Conservation (phyloP, 768 basidiomycete species). For the Serendipita sp. region DNA sequence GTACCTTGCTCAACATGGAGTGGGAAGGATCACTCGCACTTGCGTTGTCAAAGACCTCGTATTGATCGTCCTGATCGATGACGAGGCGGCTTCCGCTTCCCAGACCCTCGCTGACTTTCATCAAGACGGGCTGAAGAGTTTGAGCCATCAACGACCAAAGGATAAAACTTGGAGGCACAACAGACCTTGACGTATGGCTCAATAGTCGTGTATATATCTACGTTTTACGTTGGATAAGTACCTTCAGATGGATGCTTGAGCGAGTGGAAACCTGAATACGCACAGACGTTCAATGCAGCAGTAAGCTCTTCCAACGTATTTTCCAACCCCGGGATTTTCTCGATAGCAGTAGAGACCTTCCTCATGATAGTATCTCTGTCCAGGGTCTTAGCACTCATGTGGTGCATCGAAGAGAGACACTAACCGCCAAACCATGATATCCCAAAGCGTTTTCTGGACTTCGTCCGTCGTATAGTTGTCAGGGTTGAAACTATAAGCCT, state of each 20-base stretch:
- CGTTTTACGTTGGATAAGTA: neutral
- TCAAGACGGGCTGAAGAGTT: slow-evolving; percentile 37
- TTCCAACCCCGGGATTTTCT: slow-evolving; percentile 46
- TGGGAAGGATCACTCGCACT: slow-evolving; percentile 59
- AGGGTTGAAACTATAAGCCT: slow-evolving; percentile 46
- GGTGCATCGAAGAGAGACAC: neutral
- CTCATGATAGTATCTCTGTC: neutral
- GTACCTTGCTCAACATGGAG: slow-evolving; percentile 45
- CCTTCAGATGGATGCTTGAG: neutral
- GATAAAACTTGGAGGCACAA: neutral
- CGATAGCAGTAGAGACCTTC: slow-evolving; percentile 22
- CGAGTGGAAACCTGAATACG: slow-evolving; percentile 11
- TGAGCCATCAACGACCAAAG: neutral
- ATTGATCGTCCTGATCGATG: slow-evolving; percentile 54
- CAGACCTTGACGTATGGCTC: slow-evolving; percentile 47
- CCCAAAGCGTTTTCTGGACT: slow-evolving; percentile 21
- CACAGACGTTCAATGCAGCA: slow-evolving; percentile 52
- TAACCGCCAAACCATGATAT: slow-evolving; percentile 12
- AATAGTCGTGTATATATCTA: slow-evolving; percentile 42
- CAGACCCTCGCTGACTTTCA: slow-evolving; percentile 38
- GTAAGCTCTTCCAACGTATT: slow-evolving; percentile 43
- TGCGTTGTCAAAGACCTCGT: slow-evolving; percentile 45
- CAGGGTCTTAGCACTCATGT: neutral
- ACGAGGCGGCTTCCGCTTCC: slow-evolving; percentile 50
- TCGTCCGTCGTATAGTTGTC: slow-evolving; percentile 21